These are phyloP conservation scores for Phaeotremella skinneri DNA, from an alignment of 768 basidiomycete genomes.

Conservation along the genomic window DNA sequence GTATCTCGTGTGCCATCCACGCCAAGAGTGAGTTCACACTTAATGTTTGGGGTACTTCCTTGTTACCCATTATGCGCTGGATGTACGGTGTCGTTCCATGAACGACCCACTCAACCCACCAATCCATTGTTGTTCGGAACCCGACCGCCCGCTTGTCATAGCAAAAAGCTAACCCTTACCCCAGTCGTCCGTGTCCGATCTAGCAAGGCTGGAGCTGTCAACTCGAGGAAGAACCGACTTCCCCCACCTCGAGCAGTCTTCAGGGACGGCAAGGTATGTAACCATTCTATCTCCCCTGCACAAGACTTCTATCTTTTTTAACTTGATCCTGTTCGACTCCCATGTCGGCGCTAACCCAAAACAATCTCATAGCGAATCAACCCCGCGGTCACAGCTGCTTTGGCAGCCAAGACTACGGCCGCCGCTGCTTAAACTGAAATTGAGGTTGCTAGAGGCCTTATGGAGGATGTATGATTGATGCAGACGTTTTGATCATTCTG, in stretches of 20 bases:
- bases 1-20: constrained; percentile 98
- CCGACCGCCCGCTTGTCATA: no score
- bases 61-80: no score
- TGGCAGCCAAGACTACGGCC: constrained; percentile 56
- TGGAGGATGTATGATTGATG: background rate
- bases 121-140: no score
- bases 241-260: constrained; percentile 93
- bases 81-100: constrained; percentile 1
- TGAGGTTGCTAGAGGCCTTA: background rate
- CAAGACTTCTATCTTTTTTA: background rate
- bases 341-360: background rate
- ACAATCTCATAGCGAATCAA: constrained; percentile 88
- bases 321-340: background rate
- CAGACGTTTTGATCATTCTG: background rate
- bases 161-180: background rate
- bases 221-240: constrained; percentile 70
- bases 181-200: constrained; percentile 97
- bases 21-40: constrained; percentile 84
- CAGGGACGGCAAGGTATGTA: constrained; percentile 60
- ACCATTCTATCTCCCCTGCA: background rate
- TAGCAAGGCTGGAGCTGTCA: constrained; percentile 74
- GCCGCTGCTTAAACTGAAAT: constrained; percentile 26
- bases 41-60: no score
- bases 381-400: constrained; percentile 88
- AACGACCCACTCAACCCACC: background rate